phyloP scores from a whole-genome alignment of 768 basidiomycete species.

The Pleurotus ostreatus region DNA sequence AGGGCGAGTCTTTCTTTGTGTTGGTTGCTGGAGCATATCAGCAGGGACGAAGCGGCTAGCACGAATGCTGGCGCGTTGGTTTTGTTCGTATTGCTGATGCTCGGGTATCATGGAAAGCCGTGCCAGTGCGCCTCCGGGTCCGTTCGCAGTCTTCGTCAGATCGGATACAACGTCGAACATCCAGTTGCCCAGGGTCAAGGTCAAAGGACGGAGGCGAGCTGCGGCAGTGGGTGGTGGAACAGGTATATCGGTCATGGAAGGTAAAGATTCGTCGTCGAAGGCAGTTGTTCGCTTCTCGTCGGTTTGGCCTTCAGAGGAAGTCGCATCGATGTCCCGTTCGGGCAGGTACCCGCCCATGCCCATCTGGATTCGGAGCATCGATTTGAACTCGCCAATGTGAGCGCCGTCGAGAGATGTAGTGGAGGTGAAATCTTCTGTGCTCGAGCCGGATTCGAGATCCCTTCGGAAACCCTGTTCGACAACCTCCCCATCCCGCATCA shows the following conservation, averaged over 20 bases:
- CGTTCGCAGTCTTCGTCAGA: slow-evolving; percentile 34
- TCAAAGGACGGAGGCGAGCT: slow-evolving; percentile 28
- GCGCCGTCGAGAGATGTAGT: slow-evolving; percentile 13
- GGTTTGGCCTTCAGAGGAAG: background rate
- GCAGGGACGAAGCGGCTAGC: slow-evolving; percentile 32
- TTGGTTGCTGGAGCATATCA: slow-evolving; percentile 22
- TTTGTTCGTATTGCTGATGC: slow-evolving; percentile 15
- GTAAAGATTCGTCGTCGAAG: background rate
- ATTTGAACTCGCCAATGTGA: slow-evolving; percentile 61
- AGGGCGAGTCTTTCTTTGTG: slow-evolving; percentile 21
- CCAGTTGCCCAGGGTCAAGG: slow-evolving; percentile 73
- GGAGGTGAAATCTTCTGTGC: slow-evolving; percentile 6
- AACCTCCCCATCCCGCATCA: slow-evolving; percentile 75
- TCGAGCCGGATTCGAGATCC: slow-evolving; percentile 57
- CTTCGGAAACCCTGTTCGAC: slow-evolving; percentile 84
- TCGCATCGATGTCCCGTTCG: slow-evolving; percentile 24
- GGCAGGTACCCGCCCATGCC: slow-evolving; percentile 48
- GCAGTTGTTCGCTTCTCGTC: slow-evolving; percentile 5
- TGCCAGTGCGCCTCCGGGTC: background rate
- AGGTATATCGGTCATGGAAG: background rate
- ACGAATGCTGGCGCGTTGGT: slow-evolving; percentile 3
- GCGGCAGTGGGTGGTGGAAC: slow-evolving; percentile 11
- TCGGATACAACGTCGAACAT: slow-evolving; percentile 80
- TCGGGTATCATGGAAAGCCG: slow-evolving; percentile 13
- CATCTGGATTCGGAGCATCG: slow-evolving; percentile 59